Percentiles rank a stretch among this genome's conserved stretches.
phyloP scores from a whole-genome alignment of 2,329 filamentous ascomycete genomes.

The Epichloe gansuensis region DNA sequence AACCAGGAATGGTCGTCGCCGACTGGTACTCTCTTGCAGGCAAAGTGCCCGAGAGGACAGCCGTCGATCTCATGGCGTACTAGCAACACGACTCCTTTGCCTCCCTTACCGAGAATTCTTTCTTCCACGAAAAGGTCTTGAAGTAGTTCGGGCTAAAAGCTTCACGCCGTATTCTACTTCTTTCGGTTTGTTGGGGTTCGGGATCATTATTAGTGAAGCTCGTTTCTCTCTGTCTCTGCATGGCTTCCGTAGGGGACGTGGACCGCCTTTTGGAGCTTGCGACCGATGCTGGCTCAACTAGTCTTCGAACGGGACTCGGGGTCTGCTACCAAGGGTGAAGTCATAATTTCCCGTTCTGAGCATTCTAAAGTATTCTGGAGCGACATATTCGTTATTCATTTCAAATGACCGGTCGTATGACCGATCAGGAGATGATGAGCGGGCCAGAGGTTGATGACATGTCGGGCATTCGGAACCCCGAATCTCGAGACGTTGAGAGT shows the following conservation, averaged over 20 bases:
- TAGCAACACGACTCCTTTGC: slow-evolving; percentile 89
- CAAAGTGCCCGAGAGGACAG: slow-evolving; percentile 79
- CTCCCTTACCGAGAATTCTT: slow-evolving; percentile 72
- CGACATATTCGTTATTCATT: slow-evolving; percentile 54
- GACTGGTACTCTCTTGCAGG: slow-evolving; percentile 93
- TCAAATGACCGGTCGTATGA: slow-evolving; percentile 33
- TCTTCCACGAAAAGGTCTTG: slow-evolving; percentile 87
- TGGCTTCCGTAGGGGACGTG: slow-evolving; percentile 10
- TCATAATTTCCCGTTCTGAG: slow-evolving; percentile 47
- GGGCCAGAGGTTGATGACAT: slow-evolving; percentile 62
- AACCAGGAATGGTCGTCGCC: slow-evolving; percentile 92
- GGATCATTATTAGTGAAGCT: slow-evolving; percentile 45
- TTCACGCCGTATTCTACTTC: slow-evolving; percentile 65
- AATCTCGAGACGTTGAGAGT: slow-evolving; percentile 75
- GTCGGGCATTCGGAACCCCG: slow-evolving; percentile 77
- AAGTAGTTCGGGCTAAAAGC: slow-evolving; percentile 93
- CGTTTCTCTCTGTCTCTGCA: slow-evolving; percentile 15
- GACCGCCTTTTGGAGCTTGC: slow-evolving; percentile 8
- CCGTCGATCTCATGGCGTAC: slow-evolving; percentile 87
- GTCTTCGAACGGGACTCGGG: slow-evolving; percentile 43
- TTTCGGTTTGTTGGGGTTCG: slow-evolving; percentile 33
- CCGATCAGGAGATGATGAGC: slow-evolving; percentile 32
- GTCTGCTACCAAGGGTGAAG: slow-evolving; percentile 31
- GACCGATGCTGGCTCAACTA: slow-evolving; percentile 33
- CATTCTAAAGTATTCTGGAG: slow-evolving; percentile 93